These are phyloP conservation scores for Amylocystis lapponica DNA, from an alignment of 768 basidiomycete species.

Conservation along the genomic window DNA sequence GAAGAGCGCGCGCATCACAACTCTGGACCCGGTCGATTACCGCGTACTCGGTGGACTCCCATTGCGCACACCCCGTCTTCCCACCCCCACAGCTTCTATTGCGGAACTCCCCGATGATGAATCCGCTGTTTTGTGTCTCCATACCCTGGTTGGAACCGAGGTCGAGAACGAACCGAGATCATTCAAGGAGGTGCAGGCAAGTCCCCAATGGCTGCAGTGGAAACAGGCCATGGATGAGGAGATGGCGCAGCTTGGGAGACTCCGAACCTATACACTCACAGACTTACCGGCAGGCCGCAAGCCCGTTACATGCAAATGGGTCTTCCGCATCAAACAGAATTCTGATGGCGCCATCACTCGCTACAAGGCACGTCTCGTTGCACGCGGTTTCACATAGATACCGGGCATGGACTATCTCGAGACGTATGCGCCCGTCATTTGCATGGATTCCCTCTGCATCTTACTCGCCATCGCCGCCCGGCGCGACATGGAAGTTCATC, in stretches of 20 bases:
- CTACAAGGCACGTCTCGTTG: constrained; percentile 34
- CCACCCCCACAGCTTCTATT: no score
- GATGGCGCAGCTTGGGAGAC: constrained; percentile 1
- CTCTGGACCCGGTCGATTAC: no score
- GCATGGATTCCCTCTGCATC: constrained; percentile 2
- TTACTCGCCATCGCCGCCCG: constrained; percentile 31
- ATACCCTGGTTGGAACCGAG: constrained; percentile 3
- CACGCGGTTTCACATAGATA: constrained; percentile 32
- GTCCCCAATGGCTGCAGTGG: constrained; percentile 4
- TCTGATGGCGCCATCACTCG: constrained; percentile 19
- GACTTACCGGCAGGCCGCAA: constrained; percentile 13
- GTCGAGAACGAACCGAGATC: constrained; percentile 1
- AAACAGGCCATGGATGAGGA: constrained; percentile 7
- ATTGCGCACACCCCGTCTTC: no score
- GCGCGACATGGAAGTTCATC: constrained; percentile 29
- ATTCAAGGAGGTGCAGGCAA: constrained; percentile 2
- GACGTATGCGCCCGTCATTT: constrained; percentile 16
- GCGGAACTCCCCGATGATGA: no score
- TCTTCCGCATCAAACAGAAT: constrained; percentile 29
- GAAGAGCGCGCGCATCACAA: no score
- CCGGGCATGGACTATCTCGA: constrained; percentile 28
- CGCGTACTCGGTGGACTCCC: no score
- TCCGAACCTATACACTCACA: neutral
- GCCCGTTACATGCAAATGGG: constrained; percentile 26
- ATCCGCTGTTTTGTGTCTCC: neutral